Percentiles rank a stretch among this genome's conserved stretches.
phyloP scores from a whole-genome alignment of 352 stramenopile genomes.

The Phytopythium cucurbitacearum region DNA sequence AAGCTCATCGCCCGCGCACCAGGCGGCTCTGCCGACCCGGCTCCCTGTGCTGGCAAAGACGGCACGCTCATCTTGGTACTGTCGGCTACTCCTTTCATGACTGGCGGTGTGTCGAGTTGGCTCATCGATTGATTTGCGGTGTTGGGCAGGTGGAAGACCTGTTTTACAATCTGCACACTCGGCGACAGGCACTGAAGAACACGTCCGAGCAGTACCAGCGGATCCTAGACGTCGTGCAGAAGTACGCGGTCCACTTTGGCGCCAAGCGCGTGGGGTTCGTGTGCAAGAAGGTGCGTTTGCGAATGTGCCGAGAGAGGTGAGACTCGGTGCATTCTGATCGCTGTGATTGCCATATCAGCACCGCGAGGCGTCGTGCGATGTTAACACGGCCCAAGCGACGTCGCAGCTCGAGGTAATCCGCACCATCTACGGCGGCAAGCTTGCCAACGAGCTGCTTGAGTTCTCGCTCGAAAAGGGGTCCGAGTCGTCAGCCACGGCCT shows the following conservation, averaged over 20 bases:
- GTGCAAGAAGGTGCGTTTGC: slow-evolving; percentile 85
- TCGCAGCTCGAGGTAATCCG: slow-evolving; percentile 71
- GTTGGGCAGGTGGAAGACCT: slow-evolving; percentile 90
- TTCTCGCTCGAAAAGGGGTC: slow-evolving; percentile 37
- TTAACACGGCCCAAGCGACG: slow-evolving; percentile 65
- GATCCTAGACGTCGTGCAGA: slow-evolving; percentile 95
- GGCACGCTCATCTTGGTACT: slow-evolving; percentile 72
- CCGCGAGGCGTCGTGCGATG: slow-evolving; percentile 70
- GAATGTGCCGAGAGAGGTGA: background rate
- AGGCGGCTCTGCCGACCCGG: slow-evolving; percentile 55
- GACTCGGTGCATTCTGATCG: background rate
- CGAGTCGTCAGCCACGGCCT: slow-evolving; percentile 12
- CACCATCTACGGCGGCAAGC: slow-evolving; percentile 68
- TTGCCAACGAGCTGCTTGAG: slow-evolving; percentile 51
- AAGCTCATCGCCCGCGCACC: slow-evolving; percentile 72
- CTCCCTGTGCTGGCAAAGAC: slow-evolving; percentile 75
- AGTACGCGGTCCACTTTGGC: slow-evolving; percentile 94
- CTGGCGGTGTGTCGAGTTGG: too few relatives aligned
- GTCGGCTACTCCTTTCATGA: too few relatives aligned
- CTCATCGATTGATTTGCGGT: background rate
- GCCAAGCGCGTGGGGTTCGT: slow-evolving; percentile 90
- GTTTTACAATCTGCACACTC: slow-evolving; percentile 98
- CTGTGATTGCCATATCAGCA: slow-evolving; percentile 24
- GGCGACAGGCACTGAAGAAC: slow-evolving; percentile 91
- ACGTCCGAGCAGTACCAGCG: slow-evolving; percentile 92